Evolutionary conservation across 73 alveolate species (phyloP).

Genomic region (Breviolum minutum): DNA sequence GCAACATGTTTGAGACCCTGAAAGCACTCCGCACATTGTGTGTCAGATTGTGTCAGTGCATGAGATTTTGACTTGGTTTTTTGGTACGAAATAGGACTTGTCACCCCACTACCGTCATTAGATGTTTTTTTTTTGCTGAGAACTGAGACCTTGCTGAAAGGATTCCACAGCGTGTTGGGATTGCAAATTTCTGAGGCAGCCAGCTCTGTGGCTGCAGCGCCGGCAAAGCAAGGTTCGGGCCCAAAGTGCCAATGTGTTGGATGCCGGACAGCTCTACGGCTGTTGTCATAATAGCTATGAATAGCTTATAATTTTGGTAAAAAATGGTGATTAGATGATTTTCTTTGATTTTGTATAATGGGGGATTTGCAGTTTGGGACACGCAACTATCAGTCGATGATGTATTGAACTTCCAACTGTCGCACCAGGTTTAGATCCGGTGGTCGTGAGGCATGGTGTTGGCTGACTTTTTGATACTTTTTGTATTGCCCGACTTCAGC

Average conservation of each 20-base stretch:
- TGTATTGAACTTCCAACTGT: background rate
- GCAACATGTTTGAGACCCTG: no score
- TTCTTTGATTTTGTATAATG: no score
- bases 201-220: constrained; percentile 47
- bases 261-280: background rate
- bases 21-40: no score
- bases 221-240: constrained; percentile 23
- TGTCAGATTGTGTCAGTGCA: no score
- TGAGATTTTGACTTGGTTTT: no score
- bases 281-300: background rate
- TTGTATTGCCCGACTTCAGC: no score
- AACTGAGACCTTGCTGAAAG: no score
- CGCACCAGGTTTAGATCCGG: constrained; percentile 57
- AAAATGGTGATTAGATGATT: background rate
- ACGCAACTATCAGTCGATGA: no score
- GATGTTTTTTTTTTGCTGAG: no score
- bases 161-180: background rate
- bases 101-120: no score
- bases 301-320: background rate
- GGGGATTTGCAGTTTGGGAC: no score
- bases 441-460: constrained; percentile 40
- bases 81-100: no score
- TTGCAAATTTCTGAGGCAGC: constrained; percentile 14
- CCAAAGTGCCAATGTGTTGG: background rate
- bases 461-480: background rate